Evolutionary conservation across 78 protist genomes (phyloP).

Genomic region (Protostelium mycophagum): DNA sequence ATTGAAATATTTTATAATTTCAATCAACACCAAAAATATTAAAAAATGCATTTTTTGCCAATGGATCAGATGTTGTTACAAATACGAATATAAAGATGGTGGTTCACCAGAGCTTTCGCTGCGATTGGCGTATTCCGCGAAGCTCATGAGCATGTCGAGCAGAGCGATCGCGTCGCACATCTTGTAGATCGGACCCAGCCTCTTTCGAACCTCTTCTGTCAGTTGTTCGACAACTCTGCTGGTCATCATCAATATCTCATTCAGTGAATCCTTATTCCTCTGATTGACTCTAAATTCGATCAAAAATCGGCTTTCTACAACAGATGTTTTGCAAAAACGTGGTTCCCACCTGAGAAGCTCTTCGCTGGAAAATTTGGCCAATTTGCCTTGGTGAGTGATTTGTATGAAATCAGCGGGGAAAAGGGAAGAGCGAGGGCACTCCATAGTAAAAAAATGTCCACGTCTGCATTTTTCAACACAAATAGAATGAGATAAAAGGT

Average conservation of each 20-base stretch:
- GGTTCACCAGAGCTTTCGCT: neutral
- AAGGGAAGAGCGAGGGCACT: neutral
- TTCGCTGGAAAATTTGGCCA: neutral
- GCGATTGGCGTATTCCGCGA: neutral
- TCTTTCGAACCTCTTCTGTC: neutral
- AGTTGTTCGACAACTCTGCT: neutral
- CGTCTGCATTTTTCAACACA: neutral
- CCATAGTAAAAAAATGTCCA: neutral
- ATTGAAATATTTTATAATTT: neutral
- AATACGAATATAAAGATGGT: too few relatives aligned
- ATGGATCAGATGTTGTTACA: too few relatives aligned
- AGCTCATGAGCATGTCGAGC: neutral
- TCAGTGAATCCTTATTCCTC: neutral
- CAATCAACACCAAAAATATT: neutral
- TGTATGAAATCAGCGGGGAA: neutral
- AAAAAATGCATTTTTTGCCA: too few relatives aligned
- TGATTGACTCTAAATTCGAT: slow-evolving; percentile 1
- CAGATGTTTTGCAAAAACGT: neutral
- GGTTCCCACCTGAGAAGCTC: neutral
- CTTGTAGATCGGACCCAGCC: slow-evolving; percentile 4
- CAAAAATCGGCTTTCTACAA: too few relatives aligned
- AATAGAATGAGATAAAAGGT: neutral
- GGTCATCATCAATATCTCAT: neutral
- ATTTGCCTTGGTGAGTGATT: neutral
- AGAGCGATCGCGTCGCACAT: neutral